Evolutionary conservation across 1,284 basidiomycete species (phyloP).

Genomic region (Leccinum fallax): DNA sequence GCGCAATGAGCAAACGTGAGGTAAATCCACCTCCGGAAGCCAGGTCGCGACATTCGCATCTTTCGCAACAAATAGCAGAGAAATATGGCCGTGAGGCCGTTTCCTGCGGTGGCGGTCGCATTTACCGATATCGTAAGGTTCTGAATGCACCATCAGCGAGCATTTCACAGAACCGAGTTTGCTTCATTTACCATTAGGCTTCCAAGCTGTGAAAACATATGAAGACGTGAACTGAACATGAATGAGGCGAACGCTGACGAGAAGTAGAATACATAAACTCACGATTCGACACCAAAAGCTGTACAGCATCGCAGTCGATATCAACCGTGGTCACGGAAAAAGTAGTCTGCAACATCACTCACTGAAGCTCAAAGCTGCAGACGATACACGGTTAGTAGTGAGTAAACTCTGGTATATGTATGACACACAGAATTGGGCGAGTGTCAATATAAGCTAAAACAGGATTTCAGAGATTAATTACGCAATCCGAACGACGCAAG

Average conservation of each 20-base stretch:
- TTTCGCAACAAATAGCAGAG: constrained; percentile 53
- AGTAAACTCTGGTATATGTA: background rate
- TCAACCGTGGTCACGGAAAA: constrained; percentile 4
- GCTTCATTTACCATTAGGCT: constrained; percentile 24
- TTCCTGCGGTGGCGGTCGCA: constrained; percentile 53
- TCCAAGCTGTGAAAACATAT: constrained; percentile 43
- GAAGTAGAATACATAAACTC: constrained; percentile 14
- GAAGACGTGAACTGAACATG: constrained; percentile 30
- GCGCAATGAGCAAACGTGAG: background rate
- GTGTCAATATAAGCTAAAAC: constrained; percentile 37
- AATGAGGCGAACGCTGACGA: constrained; percentile 4
- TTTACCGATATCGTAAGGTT: constrained; percentile 56
- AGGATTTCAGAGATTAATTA: background rate
- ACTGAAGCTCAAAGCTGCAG: constrained; percentile 22
- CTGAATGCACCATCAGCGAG: constrained; percentile 15
- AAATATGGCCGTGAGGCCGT: constrained; percentile 53
- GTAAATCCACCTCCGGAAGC: constrained; percentile 47
- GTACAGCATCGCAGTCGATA: background rate
- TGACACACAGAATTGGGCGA: constrained; percentile 53
- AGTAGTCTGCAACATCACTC: constrained; percentile 6
- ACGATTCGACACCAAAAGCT: constrained; percentile 49
- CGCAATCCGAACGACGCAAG: background rate
- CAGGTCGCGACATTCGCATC: constrained; percentile 46
- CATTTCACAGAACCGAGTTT: too few species aligned
- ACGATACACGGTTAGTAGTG: constrained; percentile 6